Conservation (phyloP, 73 alveolate genomes). For the Paramecium biaurelia region DNA sequence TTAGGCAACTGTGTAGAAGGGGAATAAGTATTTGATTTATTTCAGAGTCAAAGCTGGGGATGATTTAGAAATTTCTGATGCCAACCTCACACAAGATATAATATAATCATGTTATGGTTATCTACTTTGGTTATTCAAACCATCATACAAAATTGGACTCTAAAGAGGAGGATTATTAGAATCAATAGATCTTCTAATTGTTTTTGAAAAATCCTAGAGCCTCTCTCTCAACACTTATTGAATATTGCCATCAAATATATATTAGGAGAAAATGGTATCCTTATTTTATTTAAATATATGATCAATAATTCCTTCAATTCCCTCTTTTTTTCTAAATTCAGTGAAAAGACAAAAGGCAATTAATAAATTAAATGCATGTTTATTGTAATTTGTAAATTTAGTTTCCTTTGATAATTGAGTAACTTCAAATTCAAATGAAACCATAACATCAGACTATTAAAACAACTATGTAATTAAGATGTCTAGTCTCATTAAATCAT, state of each 20-base stretch:
- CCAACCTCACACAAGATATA: slow-evolving; percentile 44
- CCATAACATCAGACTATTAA: not conserved
- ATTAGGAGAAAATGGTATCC: not conserved
- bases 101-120: not conserved
- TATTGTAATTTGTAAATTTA: not conserved
- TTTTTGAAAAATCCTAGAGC: not conserved
- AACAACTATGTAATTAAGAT: not conserved
- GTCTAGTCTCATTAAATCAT: slow-evolving; percentile 32
- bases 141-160: not conserved
- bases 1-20: not conserved
- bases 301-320: not conserved
- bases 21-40: not conserved
- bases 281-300: not conserved
- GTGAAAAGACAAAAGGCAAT: slow-evolving; percentile 39
- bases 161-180: not conserved
- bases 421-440: slow-evolving; percentile 25
- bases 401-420: not conserved
- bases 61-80: slow-evolving; percentile 44
- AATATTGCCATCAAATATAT: not conserved
- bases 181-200: not conserved
- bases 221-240: not conserved
- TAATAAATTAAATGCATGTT: slow-evolving; percentile 37
- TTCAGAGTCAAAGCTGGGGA: not conserved
- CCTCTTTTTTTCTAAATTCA: slow-evolving; percentile 23
- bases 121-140: not conserved